phyloP scores from a whole-genome alignment of 768 basidiomycete species.

The Phylloporus sp. region DNA sequence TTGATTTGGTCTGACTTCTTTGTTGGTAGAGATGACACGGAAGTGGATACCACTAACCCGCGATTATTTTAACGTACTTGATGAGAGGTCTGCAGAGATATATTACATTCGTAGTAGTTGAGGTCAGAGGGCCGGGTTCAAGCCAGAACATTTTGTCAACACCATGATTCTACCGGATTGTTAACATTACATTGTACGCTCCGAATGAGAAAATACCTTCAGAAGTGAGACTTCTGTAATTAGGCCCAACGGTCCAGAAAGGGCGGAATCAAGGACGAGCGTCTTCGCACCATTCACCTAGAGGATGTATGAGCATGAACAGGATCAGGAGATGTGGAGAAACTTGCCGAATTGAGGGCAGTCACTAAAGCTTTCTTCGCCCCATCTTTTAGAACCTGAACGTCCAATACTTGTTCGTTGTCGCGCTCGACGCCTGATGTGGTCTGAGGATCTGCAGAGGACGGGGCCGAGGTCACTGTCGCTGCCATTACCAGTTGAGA shows the following conservation, averaged over 20 bases:
- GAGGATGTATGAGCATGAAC: constrained; percentile 7
- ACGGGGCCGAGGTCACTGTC: constrained; percentile 24
- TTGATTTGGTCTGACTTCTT: constrained; percentile 80
- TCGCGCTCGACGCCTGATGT: constrained; percentile 31
- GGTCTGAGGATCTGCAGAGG: constrained; percentile 36
- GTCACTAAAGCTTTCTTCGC: constrained; percentile 80
- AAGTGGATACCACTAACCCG: constrained; percentile 51
- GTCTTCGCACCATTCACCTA: constrained; percentile 95
- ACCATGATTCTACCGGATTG: constrained; percentile 79
- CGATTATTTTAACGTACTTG: constrained; percentile 82
- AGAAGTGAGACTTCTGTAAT: constrained; percentile 92
- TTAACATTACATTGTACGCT: constrained; percentile 3
- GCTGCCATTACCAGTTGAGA: constrained; percentile 26
- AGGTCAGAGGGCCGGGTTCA: constrained; percentile 79
- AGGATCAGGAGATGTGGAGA: neutral
- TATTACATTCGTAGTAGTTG: constrained; percentile 83
- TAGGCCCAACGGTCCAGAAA: constrained; percentile 90
- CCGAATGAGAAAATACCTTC: constrained; percentile 55
- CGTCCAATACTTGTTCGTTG: constrained; percentile 46
- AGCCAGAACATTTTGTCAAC: constrained; percentile 99
- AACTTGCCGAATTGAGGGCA: constrained; percentile 71
- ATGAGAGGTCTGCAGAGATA: constrained; percentile 91
- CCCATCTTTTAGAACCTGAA: constrained; percentile 69
- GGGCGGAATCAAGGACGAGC: constrained; percentile 82
- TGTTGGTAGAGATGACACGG: constrained; percentile 19